Evolutionary conservation across 805 yeast species (phyloP), one percentile per base, ranked within the genome.

Genomic region (Yarrowia porcina): DNA sequence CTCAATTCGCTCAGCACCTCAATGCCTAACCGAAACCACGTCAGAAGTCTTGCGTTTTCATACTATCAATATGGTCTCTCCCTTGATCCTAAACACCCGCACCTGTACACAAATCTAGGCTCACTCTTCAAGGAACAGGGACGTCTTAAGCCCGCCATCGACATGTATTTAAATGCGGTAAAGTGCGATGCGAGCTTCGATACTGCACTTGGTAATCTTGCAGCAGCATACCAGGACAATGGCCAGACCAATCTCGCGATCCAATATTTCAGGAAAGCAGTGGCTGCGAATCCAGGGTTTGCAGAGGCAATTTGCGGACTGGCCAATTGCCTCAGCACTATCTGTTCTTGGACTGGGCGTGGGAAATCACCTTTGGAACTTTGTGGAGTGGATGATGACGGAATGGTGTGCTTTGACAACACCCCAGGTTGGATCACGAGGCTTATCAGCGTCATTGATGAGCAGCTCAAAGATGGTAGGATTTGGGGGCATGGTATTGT

Each of bases 71-170:
- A 65, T 45, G 75, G 75, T 1, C 68, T 72, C 4, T 63, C 69
- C 4, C 66, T 72, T 15, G 75, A 72, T 57, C 52, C 69, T 11
- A 68, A 67, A n/a, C 75, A 72, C 47, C 75, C 75, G 3, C 75
- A 72, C 63, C 65, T 72, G 9, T 70, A 72, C 65, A 72, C 75
- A 7, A 72, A 72, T 27, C 65, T 72, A 32, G 75, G 75, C 8
- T 71, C 75, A 8, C 65, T 72, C 3, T 66, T 68, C 21, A 69
- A 73, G 13, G 75, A 72, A 41, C 73, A 71, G 38, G 75, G 75
- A 11, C 44, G 67, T 0, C 50, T 70, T 8, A 38, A 62, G 5
- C 70, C 69, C 27, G 74, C 75, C 12, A 65, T 73, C 13, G 42
- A 65, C n/a, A 68, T 70, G 70, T 72, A 72, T 59, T 65, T 67